Percentiles rank a stretch among this genome's conserved stretches.
These are phyloP conservation scores for Alisma plantagoaquatica DNA, from an alignment of 106 monocot genomes.

Conservation along the genomic window DNA sequence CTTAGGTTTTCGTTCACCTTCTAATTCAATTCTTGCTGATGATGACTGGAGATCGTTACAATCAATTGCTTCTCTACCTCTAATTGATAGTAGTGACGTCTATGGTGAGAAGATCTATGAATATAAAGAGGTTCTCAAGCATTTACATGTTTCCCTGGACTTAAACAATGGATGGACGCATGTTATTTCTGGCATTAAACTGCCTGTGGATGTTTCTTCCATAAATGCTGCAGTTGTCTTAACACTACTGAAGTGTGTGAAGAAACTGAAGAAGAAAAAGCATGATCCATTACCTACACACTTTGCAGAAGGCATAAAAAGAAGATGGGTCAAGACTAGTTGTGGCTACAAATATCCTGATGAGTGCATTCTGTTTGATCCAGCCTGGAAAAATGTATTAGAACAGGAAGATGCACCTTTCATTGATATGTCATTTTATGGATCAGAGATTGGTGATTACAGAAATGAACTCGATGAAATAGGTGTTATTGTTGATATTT, in stretches of 20 bases:
- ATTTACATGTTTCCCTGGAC: constrained; percentile 20
- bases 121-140: constrained; percentile 42
- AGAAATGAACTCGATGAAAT: constrained; percentile 14
- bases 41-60: constrained; percentile 22
- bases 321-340: constrained; percentile 36
- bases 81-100: constrained; percentile 20
- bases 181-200: constrained; percentile 18
- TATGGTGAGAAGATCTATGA: constrained; percentile 23
- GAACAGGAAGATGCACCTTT: constrained; percentile 30
- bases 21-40: constrained; percentile 25
- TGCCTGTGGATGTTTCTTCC: constrained; percentile 22
- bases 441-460: constrained; percentile 15
- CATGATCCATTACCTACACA: constrained; percentile 1
- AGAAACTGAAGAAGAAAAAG: constrained; percentile 2
- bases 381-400: constrained; percentile 11
- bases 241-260: constrained; percentile 31
- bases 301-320: constrained; percentile 14
- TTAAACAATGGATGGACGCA: constrained; percentile 26
- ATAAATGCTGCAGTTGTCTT: constrained; percentile 14
- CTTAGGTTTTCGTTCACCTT: constrained; percentile 15
- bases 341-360: constrained; percentile 20
- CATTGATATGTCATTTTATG: constrained; percentile 38
- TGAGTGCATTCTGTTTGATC: constrained; percentile 20
- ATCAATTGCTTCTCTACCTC: constrained; percentile 23
- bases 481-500: constrained; percentile 25